Conservation (phyloP, 345 rosid species). For the sweet orange (Citrus sinensis) region DVS_A1.0 CM039164.1:23769001-23769500, state of each 20-base stretch:
- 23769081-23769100: conserved; percentile 75
- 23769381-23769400: conserved; percentile 99
- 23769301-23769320: conserved; percentile 80
- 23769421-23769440: neutral
- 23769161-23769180: neutral
- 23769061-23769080: conserved; percentile 93
- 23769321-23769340: conserved; percentile 98
- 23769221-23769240: conserved; percentile 98
- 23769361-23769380: conserved; percentile 96
- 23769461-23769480: neutral
- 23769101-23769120: conserved; percentile 93
- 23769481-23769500: neutral
- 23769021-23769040: conserved; percentile 86
- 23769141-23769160: neutral
- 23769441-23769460: neutral
- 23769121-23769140: conserved; percentile 1
- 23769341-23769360: conserved; percentile 98
- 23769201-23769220: conserved; percentile 99
- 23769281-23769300: conserved; percentile 95
- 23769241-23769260: conserved; percentile 99
- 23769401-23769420: conserved; percentile 80
- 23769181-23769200: conserved; percentile 16
- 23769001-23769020: conserved; percentile 96
- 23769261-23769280: conserved; percentile 99
- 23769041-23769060: conserved; percentile 73